Conservation (phyloP, 306 rosid species). For the Malus asiatica region DNA sequence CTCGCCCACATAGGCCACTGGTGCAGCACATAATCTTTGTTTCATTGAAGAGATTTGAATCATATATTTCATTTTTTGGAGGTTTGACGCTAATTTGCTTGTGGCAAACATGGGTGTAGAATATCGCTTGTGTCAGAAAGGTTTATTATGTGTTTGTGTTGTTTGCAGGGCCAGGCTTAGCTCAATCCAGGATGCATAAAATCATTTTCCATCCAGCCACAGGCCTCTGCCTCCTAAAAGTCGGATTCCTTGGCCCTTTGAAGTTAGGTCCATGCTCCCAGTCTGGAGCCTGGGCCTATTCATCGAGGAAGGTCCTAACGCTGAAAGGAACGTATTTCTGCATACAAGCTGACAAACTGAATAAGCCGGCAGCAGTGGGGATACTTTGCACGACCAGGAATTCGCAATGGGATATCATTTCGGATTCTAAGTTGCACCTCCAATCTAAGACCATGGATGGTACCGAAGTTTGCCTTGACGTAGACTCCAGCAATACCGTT, state of each 20-base stretch:
- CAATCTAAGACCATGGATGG: constrained; percentile 36
- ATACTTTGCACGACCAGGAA: constrained; percentile 34
- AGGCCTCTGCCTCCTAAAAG: constrained; percentile 54
- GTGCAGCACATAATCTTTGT: background rate
- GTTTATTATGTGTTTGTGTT: background rate
- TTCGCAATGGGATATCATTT: constrained; percentile 59
- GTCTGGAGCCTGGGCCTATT: constrained; percentile 58
- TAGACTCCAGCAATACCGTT: constrained; percentile 40
- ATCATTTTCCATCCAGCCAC: constrained; percentile 70
- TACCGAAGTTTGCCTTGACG: constrained; percentile 59
- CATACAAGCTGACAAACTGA: constrained; percentile 40
- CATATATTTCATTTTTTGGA: background rate
- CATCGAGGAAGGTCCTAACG: constrained; percentile 36
- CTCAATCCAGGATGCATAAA: constrained; percentile 19
- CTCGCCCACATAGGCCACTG: background rate
- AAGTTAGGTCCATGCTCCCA: constrained; percentile 46
- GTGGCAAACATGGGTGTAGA: background rate
- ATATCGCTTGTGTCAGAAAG: background rate
- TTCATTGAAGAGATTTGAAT: background rate
- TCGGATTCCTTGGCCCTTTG: constrained; percentile 33
- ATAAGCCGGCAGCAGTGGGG: constrained; percentile 41
- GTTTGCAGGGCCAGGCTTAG: constrained; percentile 50
- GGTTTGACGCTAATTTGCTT: background rate
- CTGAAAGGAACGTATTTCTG: constrained; percentile 65
- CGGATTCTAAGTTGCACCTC: constrained; percentile 75